Percentiles rank a stretch among this genome's conserved stretches.
These are phyloP conservation scores for Arachnomyces sp. DNA, from an alignment of 2,329 filamentous ascomycete genomes.

Conservation along the genomic window DNA sequence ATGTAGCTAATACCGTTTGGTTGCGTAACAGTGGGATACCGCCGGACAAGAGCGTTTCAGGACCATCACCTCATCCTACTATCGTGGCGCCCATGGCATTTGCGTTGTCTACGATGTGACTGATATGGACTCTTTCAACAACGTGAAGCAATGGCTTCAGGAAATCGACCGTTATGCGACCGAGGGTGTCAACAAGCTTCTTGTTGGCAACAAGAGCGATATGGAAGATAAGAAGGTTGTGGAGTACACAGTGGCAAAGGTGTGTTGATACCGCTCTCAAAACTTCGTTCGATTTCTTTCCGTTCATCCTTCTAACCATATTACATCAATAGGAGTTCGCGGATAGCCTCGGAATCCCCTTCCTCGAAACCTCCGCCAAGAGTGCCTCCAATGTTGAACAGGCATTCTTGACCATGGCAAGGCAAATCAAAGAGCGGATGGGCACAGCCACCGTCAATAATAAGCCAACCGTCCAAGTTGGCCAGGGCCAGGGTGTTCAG, in stretches of 20 bases:
- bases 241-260: conserved; percentile 98
- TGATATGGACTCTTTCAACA: conserved; percentile 99
- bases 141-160: conserved; percentile 99
- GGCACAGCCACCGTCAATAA: conserved; percentile 95
- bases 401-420: conserved; percentile 98
- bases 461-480: conserved; percentile 95
- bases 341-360: conserved; percentile 95
- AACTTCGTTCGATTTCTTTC: conserved; percentile 3
- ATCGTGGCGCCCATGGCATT: conserved; percentile 97
- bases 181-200: conserved; percentile 97
- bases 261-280: conserved; percentile 48
- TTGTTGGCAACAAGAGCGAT: conserved; percentile 99
- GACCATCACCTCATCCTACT: conserved; percentile 99
- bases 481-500: conserved; percentile 88
- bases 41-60: conserved; percentile 98
- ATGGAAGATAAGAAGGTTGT: conserved; percentile 99
- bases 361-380: conserved; percentile 99
- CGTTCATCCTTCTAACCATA: conserved; percentile 1
- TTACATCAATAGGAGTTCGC: conserved; percentile 70
- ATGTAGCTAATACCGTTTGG: conserved; percentile 11
- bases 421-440: conserved; percentile 99
- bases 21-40: conserved; percentile 75
- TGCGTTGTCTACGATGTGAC: conserved; percentile 99
- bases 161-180: conserved; percentile 99
- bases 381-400: conserved; percentile 99